A percentile compares a stretch with the other conserved stretches of the same genome.
Evolutionary conservation across 2,329 filamentous ascomycete genomes (phyloP).

Genomic region (Fusarium sacchari): DNA sequence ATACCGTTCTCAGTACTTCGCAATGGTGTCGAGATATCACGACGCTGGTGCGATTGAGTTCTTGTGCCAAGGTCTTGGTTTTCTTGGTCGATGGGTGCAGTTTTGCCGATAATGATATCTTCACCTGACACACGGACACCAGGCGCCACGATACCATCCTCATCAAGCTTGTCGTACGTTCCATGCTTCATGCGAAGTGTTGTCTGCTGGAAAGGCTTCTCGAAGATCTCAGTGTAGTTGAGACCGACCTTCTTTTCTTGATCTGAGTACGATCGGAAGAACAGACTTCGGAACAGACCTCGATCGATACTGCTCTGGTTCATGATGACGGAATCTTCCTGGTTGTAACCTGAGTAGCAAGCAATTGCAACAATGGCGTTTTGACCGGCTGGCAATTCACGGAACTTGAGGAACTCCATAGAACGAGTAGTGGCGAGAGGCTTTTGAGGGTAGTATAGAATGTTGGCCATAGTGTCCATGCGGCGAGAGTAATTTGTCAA

Average conservation of each 20-base stretch:
- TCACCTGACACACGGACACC: slow-evolving; percentile 96
- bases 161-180: slow-evolving; percentile 96
- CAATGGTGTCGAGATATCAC: slow-evolving; percentile 94
- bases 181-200: slow-evolving; percentile 94
- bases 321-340: slow-evolving; percentile 99
- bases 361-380: slow-evolving; percentile 98
- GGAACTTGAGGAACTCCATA: slow-evolving; percentile 99
- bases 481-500: slow-evolving; percentile 95
- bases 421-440: slow-evolving; percentile 94
- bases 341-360: slow-evolving; percentile 98
- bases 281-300: slow-evolving; percentile 95
- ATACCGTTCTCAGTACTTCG: slow-evolving; percentile 97
- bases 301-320: slow-evolving; percentile 99
- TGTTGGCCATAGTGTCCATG: slow-evolving; percentile 99
- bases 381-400: slow-evolving; percentile 94
- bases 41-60: slow-evolving; percentile 88
- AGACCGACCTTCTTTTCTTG: slow-evolving; percentile 96
- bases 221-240: slow-evolving; percentile 91
- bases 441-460: slow-evolving; percentile 98
- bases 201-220: slow-evolving; percentile 90
- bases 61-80: slow-evolving; percentile 93
- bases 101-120: slow-evolving; percentile 99
- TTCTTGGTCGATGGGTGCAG: slow-evolving; percentile 91
- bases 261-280: slow-evolving; percentile 97
- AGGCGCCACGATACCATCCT: slow-evolving; percentile 93